These are phyloP conservation scores for Rhodofomes roseus DNA, from an alignment of 1,284 basidiomycete species.

Conservation along the genomic window DNA sequence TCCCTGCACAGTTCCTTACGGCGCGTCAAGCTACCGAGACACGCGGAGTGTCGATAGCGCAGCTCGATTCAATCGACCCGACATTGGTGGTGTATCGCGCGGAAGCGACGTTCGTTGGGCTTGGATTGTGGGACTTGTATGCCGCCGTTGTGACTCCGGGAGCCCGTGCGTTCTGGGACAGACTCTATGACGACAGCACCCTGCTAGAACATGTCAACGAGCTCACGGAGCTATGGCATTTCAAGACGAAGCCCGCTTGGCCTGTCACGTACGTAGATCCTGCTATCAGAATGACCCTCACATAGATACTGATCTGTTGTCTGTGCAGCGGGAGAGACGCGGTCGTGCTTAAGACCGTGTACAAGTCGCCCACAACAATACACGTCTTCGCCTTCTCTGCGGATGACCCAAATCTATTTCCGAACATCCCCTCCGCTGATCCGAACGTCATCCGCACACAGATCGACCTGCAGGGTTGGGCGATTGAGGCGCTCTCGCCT, in stretches of 20 bases:
- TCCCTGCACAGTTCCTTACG: conserved; percentile 9
- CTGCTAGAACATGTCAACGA: conserved; percentile 91
- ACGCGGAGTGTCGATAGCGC: conserved; percentile 89
- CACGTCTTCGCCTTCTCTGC: conserved; percentile 97
- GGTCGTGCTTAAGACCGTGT: conserved; percentile 90
- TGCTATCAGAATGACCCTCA: neutral
- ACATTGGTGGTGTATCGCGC: conserved; percentile 95
- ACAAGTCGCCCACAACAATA: conserved; percentile 94
- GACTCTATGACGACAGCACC: conserved; percentile 79
- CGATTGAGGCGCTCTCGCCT: conserved; percentile 92
- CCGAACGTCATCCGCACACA: conserved; percentile 88
- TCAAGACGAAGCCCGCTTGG: conserved; percentile 87
- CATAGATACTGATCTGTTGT: neutral
- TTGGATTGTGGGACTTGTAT: conserved; percentile 96
- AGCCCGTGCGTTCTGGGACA: conserved; percentile 86
- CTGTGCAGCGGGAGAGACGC: conserved; percentile 78
- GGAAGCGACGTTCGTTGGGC: conserved; percentile 96
- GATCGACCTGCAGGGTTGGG: conserved; percentile 95
- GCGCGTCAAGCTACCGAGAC: conserved; percentile 69
- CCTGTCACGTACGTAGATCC: conserved; percentile 74
- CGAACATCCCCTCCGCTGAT: conserved; percentile 68
- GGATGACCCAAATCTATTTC: conserved; percentile 85
- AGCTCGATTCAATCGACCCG: conserved; percentile 96
- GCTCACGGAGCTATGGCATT: conserved; percentile 89
- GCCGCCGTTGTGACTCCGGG: conserved; percentile 84